phyloP scores from a whole-genome alignment of 768 basidiomycete species.

The Xerocomellus intermedius region DNA sequence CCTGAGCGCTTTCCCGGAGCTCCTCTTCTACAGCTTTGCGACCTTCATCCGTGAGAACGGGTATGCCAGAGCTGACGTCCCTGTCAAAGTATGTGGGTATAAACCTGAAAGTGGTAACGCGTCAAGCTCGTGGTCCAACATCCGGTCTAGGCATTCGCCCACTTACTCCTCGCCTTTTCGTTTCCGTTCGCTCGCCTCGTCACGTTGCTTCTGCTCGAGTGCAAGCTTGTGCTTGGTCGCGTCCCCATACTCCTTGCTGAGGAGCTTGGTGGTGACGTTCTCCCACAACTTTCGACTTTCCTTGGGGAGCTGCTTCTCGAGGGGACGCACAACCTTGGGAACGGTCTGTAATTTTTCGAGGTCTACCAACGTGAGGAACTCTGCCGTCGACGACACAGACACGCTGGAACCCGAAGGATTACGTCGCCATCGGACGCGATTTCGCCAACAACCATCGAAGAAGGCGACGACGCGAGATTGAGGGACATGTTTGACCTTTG shows the following conservation, averaged over 20 bases:
- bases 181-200: constrained; percentile 85
- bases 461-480: constrained; percentile 69
- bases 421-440: constrained; percentile 76
- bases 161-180: constrained; percentile 76
- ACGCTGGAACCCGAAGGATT: constrained; percentile 48
- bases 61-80: constrained; percentile 63
- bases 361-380: constrained; percentile 73
- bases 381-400: constrained; percentile 43
- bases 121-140: background rate
- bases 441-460: constrained; percentile 89
- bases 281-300: constrained; percentile 93
- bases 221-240: constrained; percentile 89
- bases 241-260: constrained; percentile 84
- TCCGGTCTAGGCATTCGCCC: background rate
- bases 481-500: constrained; percentile 89
- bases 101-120: constrained; percentile 45
- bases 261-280: constrained; percentile 67
- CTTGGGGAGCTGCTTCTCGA: constrained; percentile 71
- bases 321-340: constrained; percentile 82
- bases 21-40: constrained; percentile 73
- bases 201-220: constrained; percentile 93
- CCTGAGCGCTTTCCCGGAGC: constrained; percentile 30
- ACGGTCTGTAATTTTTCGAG: constrained; percentile 65
- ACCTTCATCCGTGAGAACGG: constrained; percentile 69
- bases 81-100: constrained; percentile 74